Percentiles rank a stretch among this genome's conserved stretches.
Evolutionary conservation across 257 asterid genomes (phyloP).

Genomic region (Rubia yunnanensis): DNA sequence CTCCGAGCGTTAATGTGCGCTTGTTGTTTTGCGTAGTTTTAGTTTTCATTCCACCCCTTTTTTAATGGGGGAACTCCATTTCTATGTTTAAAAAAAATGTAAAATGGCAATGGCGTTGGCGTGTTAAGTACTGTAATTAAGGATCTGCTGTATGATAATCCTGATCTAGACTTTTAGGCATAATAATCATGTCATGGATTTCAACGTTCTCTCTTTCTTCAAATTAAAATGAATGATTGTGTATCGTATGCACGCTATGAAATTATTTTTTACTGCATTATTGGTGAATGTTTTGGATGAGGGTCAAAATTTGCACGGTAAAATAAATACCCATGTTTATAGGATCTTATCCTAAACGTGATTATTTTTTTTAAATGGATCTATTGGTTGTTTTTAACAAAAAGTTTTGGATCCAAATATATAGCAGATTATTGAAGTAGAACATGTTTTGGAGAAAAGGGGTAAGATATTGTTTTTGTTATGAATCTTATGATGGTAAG

Average conservation of each 20-base stretch:
- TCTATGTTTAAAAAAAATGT: background rate
- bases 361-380: too few species aligned
- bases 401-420: too few species aligned
- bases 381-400: too few species aligned
- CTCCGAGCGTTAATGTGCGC: constrained; percentile 11
- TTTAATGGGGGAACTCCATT: background rate
- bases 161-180: background rate
- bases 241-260: too few species aligned
- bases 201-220: background rate
- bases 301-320: background rate
- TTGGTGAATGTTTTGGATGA: background rate
- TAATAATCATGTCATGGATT: background rate
- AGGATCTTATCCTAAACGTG: too few species aligned
- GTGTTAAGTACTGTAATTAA: background rate
- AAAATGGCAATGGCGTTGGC: background rate
- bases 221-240: background rate
- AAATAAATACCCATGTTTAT: too few species aligned
- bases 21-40: background rate
- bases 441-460: too few species aligned
- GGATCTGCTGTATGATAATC: background rate
- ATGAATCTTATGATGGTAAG: too few species aligned
- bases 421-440: too few species aligned
- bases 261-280: background rate
- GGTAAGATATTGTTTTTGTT: too few species aligned
- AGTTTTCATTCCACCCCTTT: background rate